Evolutionary conservation across 2,329 filamentous ascomycete genomes (phyloP).

Genomic region (Thielaviopsis euricoi): DNA sequence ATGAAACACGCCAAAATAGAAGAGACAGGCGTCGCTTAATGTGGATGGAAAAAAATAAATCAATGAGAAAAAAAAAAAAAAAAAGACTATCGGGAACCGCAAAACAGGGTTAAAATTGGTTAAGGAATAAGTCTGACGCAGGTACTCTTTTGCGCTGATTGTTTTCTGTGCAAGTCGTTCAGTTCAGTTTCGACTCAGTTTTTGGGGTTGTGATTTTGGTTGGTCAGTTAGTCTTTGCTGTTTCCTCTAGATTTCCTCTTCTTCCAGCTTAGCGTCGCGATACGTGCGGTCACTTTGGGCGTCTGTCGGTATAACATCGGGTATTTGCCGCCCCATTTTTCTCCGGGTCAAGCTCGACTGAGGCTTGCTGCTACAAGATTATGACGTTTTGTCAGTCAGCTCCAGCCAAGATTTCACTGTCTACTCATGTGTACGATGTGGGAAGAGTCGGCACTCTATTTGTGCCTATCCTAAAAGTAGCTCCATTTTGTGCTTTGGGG

Average conservation of each 20-base stretch:
- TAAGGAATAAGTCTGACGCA: neutral
- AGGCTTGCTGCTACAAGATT: too few relatives aligned
- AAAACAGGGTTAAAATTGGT: neutral
- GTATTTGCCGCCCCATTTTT: neutral
- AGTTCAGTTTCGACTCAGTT: neutral
- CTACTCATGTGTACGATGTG: too few relatives aligned
- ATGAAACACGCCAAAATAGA: neutral
- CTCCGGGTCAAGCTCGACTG: too few relatives aligned
- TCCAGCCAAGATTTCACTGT: too few relatives aligned
- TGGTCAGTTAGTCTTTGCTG: too few relatives aligned
- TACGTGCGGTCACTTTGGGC: neutral
- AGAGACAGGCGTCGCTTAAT: neutral
- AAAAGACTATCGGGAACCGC: too few relatives aligned
- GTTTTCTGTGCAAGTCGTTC: neutral
- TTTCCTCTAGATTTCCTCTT: neutral
- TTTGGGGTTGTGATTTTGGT: neutral
- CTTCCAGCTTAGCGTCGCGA: neutral
- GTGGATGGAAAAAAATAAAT: neutral
- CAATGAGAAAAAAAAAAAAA: too few relatives aligned
- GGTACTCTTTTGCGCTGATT: neutral
- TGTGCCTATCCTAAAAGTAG: too few relatives aligned
- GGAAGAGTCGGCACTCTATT: too few relatives aligned
- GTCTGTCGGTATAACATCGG: neutral
- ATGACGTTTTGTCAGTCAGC: too few relatives aligned
- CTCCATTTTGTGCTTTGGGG: too few relatives aligned